These are phyloP conservation scores for Yarrowia sp. DNA, from an alignment of 805 yeast genomes.

Conservation along the genomic window DNA sequence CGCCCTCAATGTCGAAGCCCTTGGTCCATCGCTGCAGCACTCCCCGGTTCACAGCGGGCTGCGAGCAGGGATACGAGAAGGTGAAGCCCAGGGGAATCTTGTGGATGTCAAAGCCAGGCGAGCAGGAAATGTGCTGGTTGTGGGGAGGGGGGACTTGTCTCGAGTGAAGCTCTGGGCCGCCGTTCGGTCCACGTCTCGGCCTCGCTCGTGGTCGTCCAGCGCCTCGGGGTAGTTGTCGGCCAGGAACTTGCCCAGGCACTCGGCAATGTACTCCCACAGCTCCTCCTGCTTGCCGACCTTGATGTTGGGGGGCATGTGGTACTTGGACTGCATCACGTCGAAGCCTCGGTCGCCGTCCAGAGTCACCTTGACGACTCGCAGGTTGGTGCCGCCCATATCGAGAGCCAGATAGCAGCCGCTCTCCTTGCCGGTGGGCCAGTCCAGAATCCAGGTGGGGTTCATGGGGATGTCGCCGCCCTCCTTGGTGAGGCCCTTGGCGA, in stretches of 20 bases:
- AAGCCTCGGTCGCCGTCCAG: slow-evolving; percentile 81
- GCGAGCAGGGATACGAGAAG: slow-evolving; percentile 79
- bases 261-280: slow-evolving; percentile 84
- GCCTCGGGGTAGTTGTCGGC: slow-evolving; percentile 64
- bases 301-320: slow-evolving; percentile 69
- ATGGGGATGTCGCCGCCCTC: slow-evolving; percentile 88
- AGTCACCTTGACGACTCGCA: slow-evolving; percentile 85
- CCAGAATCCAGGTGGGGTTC: slow-evolving; percentile 97
- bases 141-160: slow-evolving; percentile 19
- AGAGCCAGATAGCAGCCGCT: slow-evolving; percentile 87
- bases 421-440: slow-evolving; percentile 88
- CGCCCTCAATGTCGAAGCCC: slow-evolving; percentile 90
- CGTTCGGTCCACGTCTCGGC: slow-evolving; percentile 14
- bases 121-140: slow-evolving; percentile 20
- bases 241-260: slow-evolving; percentile 68
- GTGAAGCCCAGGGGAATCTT: slow-evolving; percentile 88
- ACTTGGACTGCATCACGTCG: slow-evolving; percentile 84
- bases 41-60: slow-evolving; percentile 80
- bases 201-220: neutral
- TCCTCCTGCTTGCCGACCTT: slow-evolving; percentile 78
- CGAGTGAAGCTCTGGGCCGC: slow-evolving; percentile 6
- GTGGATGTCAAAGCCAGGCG: slow-evolving; percentile 41
- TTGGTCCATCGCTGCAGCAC: slow-evolving; percentile 94
- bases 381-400: slow-evolving; percentile 96
- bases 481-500: slow-evolving; percentile 70